A percentile compares a stretch with the other conserved stretches of the same genome.
These are phyloP conservation scores for Pulveroboletus sp. DNA, from an alignment of 768 basidiomycete genomes.

Conservation along the genomic window DNA sequence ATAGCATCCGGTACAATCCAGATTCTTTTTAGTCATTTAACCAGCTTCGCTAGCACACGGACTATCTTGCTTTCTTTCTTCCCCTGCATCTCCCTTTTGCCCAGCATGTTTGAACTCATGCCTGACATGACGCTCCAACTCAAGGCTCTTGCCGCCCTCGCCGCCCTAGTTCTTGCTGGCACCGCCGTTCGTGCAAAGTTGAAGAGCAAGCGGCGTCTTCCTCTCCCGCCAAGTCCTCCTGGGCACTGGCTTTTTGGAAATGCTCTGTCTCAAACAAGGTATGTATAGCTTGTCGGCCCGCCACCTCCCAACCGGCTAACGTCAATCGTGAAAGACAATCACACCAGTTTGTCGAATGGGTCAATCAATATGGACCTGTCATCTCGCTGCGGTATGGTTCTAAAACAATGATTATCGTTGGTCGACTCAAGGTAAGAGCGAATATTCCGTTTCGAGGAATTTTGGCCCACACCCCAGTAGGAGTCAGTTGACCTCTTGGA, in stretches of 20 bases:
- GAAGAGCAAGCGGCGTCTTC: conserved; percentile 13
- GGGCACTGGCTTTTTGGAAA: conserved; percentile 32
- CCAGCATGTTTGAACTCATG: conserved; percentile 8
- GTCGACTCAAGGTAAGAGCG: conserved; percentile 33
- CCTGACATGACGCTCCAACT: conserved; percentile 5
- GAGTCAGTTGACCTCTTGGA: conserved; percentile 66
- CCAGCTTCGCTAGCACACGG: not conserved
- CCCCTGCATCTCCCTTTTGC: not conserved
- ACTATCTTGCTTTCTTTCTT: not conserved
- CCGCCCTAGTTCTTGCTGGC: conserved; percentile 14
- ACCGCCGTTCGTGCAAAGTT: conserved; percentile 7
- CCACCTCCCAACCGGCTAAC: not conserved
- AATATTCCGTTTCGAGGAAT: not conserved
- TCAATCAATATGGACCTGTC: no score
- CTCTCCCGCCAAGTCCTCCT: conserved; percentile 11
- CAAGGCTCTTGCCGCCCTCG: conserved; percentile 19
- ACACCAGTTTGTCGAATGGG: conserved; percentile 42
- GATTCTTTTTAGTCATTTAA: conserved; percentile 11
- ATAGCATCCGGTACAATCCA: not conserved
- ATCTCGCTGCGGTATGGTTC: conserved; percentile 41
- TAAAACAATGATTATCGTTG: conserved; percentile 29
- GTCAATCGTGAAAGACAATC: conserved; percentile 15
- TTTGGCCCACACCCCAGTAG: conserved; percentile 19
- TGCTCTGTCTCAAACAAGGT: conserved; percentile 25
- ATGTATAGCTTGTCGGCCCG: not conserved